Evolutionary conservation across 371 early-diverging fungal genomes (phyloP).

Genomic region (Rhizopus arrhizus): DNA sequence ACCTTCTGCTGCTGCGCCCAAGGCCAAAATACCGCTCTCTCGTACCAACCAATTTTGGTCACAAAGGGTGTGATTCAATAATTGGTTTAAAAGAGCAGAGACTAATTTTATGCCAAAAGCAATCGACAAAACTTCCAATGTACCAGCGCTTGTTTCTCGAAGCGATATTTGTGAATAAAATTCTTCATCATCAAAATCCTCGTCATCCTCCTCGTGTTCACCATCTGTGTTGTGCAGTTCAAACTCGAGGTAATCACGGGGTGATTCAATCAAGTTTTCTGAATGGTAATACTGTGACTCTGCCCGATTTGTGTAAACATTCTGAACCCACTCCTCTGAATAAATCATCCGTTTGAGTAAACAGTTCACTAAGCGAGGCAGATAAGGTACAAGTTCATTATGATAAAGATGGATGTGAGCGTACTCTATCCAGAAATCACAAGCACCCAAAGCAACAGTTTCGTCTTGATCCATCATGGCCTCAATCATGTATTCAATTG

Average conservation of each 20-base stretch:
- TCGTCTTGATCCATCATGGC: slow-evolving; percentile 72
- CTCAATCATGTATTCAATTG: slow-evolving; percentile 84
- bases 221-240: slow-evolving; percentile 11
- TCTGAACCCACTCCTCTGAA: slow-evolving; percentile 63
- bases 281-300: slow-evolving; percentile 62
- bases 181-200: slow-evolving; percentile 77
- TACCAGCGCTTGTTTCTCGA: slow-evolving; percentile 90
- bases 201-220: slow-evolving; percentile 35
- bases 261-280: slow-evolving; percentile 34
- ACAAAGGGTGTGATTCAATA: slow-evolving; percentile 67
- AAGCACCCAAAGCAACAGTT: slow-evolving; percentile 80
- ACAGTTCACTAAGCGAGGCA: slow-evolving; percentile 75
- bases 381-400: slow-evolving; percentile 67
- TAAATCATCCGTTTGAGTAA: slow-evolving; percentile 88
- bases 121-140: slow-evolving; percentile 81
- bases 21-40: slow-evolving; percentile 89
- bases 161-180: slow-evolving; percentile 84
- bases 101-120: slow-evolving; percentile 75
- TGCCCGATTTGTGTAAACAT: no score
- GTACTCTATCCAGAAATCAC: slow-evolving; percentile 91
- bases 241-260: no score
- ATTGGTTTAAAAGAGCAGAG: slow-evolving; percentile 65
- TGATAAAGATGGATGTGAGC: slow-evolving; percentile 78
- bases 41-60: slow-evolving; percentile 78
- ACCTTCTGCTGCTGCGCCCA: slow-evolving; percentile 92